These are phyloP conservation scores for Asterionellopsis glacialis DNA, from an alignment of 108 stramenopile species.

Conservation along the genomic window DNA sequence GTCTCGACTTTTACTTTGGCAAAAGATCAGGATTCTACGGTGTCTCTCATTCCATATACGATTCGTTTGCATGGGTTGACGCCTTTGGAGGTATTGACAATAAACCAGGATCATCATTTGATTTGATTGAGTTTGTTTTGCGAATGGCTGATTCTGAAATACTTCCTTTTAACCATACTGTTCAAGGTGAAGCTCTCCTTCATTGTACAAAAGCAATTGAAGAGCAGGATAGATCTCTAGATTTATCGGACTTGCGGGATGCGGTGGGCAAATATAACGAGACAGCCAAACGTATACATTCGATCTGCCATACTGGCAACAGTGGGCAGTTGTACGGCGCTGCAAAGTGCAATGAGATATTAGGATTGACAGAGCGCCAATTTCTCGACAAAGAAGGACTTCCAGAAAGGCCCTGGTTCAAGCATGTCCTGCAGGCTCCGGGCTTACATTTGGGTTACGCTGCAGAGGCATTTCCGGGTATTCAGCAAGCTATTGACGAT, in stretches of 20 bases:
- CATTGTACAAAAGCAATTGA: slow-evolving; percentile 29
- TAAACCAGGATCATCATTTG: slow-evolving; percentile 38
- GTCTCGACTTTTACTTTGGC: slow-evolving; percentile 41
- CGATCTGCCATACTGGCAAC: neutral
- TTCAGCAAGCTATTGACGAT: slow-evolving; percentile 58
- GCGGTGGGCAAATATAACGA: slow-evolving; percentile 13
- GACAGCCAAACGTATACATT: neutral
- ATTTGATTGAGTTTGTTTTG: slow-evolving; percentile 33
- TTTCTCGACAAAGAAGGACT: slow-evolving; percentile 47
- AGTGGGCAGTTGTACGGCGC: neutral
- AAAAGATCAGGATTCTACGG: slow-evolving; percentile 40
- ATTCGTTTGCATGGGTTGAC: slow-evolving; percentile 55
- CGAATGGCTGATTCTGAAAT: slow-evolving; percentile 31
- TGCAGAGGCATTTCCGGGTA: slow-evolving; percentile 58
- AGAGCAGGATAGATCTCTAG: neutral
- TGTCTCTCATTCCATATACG: slow-evolving; percentile 62
- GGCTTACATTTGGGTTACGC: slow-evolving; percentile 66
- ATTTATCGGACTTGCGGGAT: slow-evolving; percentile 1
- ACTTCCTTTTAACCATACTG: slow-evolving; percentile 43
- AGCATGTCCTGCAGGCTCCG: slow-evolving; percentile 64
- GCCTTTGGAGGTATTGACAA: slow-evolving; percentile 22
- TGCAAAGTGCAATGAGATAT: slow-evolving; percentile 37
- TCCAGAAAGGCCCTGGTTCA: slow-evolving; percentile 51
- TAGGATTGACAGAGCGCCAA: slow-evolving; percentile 44
- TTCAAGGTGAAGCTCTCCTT: slow-evolving; percentile 40